Conservation (phyloP, 768 basidiomycete genomes). For the Trametes sanguinea region DNA sequence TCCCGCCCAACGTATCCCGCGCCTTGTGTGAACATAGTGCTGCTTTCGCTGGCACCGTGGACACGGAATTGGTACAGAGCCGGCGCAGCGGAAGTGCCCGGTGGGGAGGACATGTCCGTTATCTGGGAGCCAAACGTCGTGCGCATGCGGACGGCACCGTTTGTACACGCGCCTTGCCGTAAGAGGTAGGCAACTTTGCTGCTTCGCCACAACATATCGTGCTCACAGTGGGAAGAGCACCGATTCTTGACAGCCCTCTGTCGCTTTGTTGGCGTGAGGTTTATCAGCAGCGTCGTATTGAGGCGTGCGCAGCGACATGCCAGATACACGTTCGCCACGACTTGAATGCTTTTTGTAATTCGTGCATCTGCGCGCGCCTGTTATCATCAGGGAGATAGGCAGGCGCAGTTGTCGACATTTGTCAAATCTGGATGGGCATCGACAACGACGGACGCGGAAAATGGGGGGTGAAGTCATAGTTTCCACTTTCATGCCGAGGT, state of each 20-base stretch:
- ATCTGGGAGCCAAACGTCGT: neutral
- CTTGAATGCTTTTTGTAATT: neutral
- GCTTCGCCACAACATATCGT: neutral
- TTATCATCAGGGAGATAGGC: neutral
- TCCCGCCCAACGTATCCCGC: slow-evolving; percentile 4
- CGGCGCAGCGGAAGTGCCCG: neutral
- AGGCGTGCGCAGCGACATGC: neutral
- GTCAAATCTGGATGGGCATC: slow-evolving; percentile 8
- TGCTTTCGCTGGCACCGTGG: slow-evolving; percentile 10
- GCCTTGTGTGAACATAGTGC: slow-evolving; percentile 15
- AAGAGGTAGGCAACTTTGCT: slow-evolving; percentile 11
- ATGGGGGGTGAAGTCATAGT: slow-evolving; percentile 18
- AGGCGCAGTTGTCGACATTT: slow-evolving; percentile 1
- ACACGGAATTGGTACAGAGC: slow-evolving; percentile 1
- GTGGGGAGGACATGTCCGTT: neutral
- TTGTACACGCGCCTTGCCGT: slow-evolving; percentile 9
- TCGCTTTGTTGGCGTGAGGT: neutral
- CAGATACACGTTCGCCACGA: neutral
- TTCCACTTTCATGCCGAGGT: slow-evolving; percentile 11
- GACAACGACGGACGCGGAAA: neutral
- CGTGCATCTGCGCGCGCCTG: neutral
- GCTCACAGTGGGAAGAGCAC: slow-evolving; percentile 24
- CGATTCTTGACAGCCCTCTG: neutral
- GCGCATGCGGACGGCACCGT: slow-evolving; percentile 9
- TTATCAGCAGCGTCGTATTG: neutral